Evolutionary conservation across 2,329 filamentous ascomycete species (phyloP).

Genomic region (Fonsecaea erecta): DNA sequence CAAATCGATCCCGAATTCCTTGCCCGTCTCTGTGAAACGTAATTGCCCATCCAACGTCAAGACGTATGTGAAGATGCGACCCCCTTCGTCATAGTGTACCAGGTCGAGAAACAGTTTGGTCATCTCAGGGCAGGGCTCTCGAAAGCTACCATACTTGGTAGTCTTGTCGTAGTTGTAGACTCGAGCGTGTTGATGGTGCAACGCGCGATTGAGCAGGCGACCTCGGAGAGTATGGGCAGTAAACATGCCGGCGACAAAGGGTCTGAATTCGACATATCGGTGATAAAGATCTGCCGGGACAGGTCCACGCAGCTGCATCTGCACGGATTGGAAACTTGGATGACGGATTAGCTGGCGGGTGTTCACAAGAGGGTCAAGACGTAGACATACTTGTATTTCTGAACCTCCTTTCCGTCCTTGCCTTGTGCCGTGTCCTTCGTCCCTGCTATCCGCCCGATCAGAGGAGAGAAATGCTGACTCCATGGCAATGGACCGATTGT

Average conservation of each 20-base stretch:
- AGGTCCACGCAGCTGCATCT: constrained; percentile 84
- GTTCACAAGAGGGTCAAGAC: not conserved
- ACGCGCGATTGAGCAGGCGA: constrained; percentile 76
- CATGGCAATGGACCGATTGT: constrained; percentile 77
- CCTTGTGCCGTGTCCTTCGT: constrained; percentile 68
- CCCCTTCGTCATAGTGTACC: constrained; percentile 82
- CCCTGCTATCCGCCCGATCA: constrained; percentile 81
- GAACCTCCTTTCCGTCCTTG: constrained; percentile 59
- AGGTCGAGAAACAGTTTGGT: constrained; percentile 82
- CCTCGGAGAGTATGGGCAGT: constrained; percentile 76
- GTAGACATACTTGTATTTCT: constrained; percentile 73
- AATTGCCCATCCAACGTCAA: constrained; percentile 84
- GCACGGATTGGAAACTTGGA: constrained; percentile 86
- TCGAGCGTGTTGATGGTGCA: constrained; percentile 86
- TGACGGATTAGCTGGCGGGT: not conserved
- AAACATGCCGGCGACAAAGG: constrained; percentile 89
- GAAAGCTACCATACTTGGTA: constrained; percentile 73
- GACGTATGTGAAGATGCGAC: constrained; percentile 88
- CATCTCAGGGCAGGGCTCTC: constrained; percentile 70
- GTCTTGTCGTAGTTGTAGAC: constrained; percentile 85
- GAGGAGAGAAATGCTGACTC: constrained; percentile 84
- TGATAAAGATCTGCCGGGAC: constrained; percentile 82
- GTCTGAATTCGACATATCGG: constrained; percentile 89
- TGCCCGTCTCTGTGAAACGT: constrained; percentile 92
- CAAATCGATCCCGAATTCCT: constrained; percentile 92